phyloP scores from a whole-genome alignment of 2,329 filamentous ascomycete genomes.

The Hypomyces rosellus region DNA sequence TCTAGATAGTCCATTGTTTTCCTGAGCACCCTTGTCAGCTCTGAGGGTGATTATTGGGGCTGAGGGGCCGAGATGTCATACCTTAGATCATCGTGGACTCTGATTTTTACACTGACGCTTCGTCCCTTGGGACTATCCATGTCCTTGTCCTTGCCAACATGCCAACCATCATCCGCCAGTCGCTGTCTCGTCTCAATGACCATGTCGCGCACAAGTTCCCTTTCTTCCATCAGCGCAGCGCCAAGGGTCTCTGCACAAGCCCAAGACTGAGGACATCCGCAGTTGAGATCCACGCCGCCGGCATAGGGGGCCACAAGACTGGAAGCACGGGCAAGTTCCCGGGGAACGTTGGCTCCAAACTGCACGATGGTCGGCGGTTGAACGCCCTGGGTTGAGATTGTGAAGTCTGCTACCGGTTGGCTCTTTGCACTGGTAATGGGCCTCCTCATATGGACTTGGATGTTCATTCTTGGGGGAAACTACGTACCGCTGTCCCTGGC shows the following conservation, averaged over 20 bases:
- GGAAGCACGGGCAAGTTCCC: conserved; percentile 57
- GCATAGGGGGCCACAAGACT: conserved; percentile 55
- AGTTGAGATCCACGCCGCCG: conserved; percentile 64
- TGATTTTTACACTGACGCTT: conserved; percentile 65
- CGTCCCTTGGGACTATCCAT: conserved; percentile 39
- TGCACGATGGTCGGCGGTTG: conserved; percentile 60
- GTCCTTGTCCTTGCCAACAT: conserved; percentile 38
- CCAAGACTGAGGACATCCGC: conserved; percentile 68
- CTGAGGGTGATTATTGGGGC: not conserved
- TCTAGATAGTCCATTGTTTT: conserved; percentile 57
- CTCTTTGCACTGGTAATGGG: not conserved
- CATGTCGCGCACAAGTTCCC: conserved; percentile 61
- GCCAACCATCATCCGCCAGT: conserved; percentile 48
- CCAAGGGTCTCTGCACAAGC: conserved; percentile 62
- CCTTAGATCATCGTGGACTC: conserved; percentile 59
- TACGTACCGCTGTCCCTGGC: conserved; percentile 53
- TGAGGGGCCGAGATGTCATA: conserved; percentile 16
- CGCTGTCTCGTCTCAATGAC: conserved; percentile 49
- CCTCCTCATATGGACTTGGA: not conserved
- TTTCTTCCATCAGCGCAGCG: conserved; percentile 61
- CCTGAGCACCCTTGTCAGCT: conserved; percentile 20
- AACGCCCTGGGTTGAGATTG: conserved; percentile 44
- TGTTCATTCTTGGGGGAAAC: not conserved
- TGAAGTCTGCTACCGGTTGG: conserved; percentile 43
- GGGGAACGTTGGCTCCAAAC: conserved; percentile 56